phyloP scores from a whole-genome alignment of 2,329 filamentous ascomycete species.

The Cryphonectria parasitica region DNA sequence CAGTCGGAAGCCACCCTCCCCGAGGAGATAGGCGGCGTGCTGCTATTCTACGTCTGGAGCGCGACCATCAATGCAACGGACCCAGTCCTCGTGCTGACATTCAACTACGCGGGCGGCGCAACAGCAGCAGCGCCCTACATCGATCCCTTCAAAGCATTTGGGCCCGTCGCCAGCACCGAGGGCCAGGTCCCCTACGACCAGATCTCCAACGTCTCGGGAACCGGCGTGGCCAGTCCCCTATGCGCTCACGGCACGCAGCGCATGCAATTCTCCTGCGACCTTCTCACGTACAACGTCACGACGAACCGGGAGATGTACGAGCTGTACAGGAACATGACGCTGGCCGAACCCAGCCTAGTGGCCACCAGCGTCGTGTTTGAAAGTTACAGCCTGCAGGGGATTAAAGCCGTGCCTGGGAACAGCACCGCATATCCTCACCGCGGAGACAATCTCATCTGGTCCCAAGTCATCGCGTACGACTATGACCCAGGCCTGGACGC shows the following conservation, averaged over 20 bases:
- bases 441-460: constrained; percentile 33
- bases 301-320: constrained; percentile 17
- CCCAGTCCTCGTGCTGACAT: background rate
- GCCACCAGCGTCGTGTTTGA: background rate
- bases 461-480: background rate
- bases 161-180: background rate
- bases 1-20: background rate
- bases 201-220: constrained; percentile 5
- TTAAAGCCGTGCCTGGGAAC: constrained; percentile 36
- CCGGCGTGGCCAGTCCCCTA: constrained; percentile 10
- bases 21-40: constrained; percentile 1
- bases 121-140: constrained; percentile 36
- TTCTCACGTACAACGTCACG: constrained; percentile 5
- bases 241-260: constrained; percentile 11
- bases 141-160: constrained; percentile 4
- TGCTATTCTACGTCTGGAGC: constrained; percentile 5
- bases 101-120: background rate
- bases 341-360: constrained; percentile 30
- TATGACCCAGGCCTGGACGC: constrained; percentile 36
- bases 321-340: constrained; percentile 26
- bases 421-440: constrained; percentile 13
- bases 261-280: constrained; percentile 7
- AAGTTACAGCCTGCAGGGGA: constrained; percentile 32
- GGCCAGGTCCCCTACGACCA: constrained; percentile 10
- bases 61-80: background rate